Percentiles rank a stretch among this genome's conserved stretches.
phyloP scores from a whole-genome alignment of 192 early-diverging fungal genomes.

The Coemansia sp. region DNA sequence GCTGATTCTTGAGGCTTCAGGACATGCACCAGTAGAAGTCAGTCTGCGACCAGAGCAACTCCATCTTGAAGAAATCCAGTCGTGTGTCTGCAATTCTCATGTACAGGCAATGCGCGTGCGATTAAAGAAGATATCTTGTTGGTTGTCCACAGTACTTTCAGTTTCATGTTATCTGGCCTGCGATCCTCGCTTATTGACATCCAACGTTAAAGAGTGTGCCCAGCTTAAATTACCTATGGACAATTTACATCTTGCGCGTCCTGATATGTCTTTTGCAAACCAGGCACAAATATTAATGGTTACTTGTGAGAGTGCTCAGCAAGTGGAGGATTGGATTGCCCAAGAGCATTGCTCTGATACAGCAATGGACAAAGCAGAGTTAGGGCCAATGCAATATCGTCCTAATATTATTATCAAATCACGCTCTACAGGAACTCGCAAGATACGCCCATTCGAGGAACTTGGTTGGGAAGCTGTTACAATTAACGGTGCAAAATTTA shows the following conservation, averaged over 20 bases:
- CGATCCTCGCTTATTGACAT: conserved; percentile 29
- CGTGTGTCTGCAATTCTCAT: conserved; percentile 29
- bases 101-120: conserved; percentile 26
- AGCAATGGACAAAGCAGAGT: neutral
- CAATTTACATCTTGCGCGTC: neutral
- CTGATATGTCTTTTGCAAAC: conserved; percentile 64
- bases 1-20: conserved; percentile 54
- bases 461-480: conserved; percentile 57
- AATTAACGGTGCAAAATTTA: conserved; percentile 6
- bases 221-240: neutral
- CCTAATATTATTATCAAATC: conserved; percentile 68
- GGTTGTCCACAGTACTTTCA: conserved; percentile 55
- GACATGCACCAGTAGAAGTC: conserved; percentile 26
- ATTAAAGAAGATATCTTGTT: conserved; percentile 32
- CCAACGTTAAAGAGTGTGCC: neutral
- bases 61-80: conserved; percentile 24
- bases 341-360: conserved; percentile 17
- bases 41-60: conserved; percentile 27
- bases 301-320: conserved; percentile 57
- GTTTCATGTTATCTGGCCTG: conserved; percentile 53
- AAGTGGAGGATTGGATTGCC: conserved; percentile 57
- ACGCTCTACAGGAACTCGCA: conserved; percentile 9
- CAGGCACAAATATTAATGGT: conserved; percentile 72
- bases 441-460: conserved; percentile 63
- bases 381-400: conserved; percentile 59